Conservation (phyloP, 2,329 filamentous ascomycete genomes). For the Talaromyces sp. region DNA sequence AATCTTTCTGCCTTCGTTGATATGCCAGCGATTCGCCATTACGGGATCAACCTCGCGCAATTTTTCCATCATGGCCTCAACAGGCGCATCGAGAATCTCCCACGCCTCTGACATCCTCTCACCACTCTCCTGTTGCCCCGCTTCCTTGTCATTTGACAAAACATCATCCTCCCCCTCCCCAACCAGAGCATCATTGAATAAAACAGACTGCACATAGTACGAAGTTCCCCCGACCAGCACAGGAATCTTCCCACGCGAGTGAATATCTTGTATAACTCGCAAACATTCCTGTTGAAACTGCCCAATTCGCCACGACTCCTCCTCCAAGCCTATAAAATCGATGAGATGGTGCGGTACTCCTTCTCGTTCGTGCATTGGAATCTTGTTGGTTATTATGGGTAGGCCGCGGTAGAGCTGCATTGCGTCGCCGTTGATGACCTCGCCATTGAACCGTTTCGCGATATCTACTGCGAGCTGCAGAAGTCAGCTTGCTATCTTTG, state of each 20-base stretch:
- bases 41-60: constrained; percentile 77
- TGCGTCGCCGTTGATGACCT: constrained; percentile 94
- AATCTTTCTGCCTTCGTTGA: constrained; percentile 87
- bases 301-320: constrained; percentile 79
- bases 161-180: constrained; percentile 29
- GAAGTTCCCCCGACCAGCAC: constrained; percentile 93
- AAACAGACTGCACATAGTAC: constrained; percentile 86
- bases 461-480: constrained; percentile 81
- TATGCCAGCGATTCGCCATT: constrained; percentile 92
- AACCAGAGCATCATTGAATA: constrained; percentile 72
- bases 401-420: constrained; percentile 96
- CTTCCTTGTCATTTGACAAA: constrained; percentile 15
- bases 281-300: constrained; percentile 70
- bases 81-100: constrained; percentile 68
- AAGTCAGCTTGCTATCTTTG: constrained; percentile 24
- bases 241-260: constrained; percentile 71
- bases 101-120: constrained; percentile 44
- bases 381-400: constrained; percentile 94
- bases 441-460: constrained; percentile 77
- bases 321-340: constrained; percentile 68
- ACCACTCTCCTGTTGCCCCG: constrained; percentile 18
- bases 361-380: constrained; percentile 68
- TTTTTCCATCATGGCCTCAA: constrained; percentile 67
- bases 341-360: constrained; percentile 86
- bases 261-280: constrained; percentile 71